Percentiles rank a stretch among this genome's conserved stretches.
Evolutionary conservation across 2,329 filamentous ascomycete genomes (phyloP).

Genomic region (Clarireedia paspali): DNA sequence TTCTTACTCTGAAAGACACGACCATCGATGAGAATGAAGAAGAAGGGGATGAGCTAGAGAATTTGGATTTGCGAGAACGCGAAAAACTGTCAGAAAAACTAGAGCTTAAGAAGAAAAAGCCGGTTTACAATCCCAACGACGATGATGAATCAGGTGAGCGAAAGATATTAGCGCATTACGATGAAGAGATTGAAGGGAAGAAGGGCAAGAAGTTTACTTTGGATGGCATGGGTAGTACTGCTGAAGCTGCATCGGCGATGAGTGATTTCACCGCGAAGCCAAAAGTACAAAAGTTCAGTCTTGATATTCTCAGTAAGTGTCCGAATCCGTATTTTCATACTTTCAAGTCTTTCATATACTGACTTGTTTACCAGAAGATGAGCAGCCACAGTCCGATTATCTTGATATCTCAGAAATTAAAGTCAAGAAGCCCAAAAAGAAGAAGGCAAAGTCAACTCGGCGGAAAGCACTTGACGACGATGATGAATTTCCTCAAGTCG

Average conservation of each 20-base stretch:
- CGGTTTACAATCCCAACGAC: slow-evolving; percentile 79
- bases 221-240: slow-evolving; percentile 65
- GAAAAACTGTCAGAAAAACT: slow-evolving; percentile 70
- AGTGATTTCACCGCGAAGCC: slow-evolving; percentile 45
- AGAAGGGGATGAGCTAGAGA: slow-evolving; percentile 85
- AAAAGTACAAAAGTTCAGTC: slow-evolving; percentile 63
- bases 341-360: slow-evolving; percentile 24
- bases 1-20: slow-evolving; percentile 89
- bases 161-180: slow-evolving; percentile 80
- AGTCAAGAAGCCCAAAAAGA: slow-evolving; percentile 90
- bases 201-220: slow-evolving; percentile 83
- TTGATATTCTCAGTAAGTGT: slow-evolving; percentile 59
- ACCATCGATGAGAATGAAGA: slow-evolving; percentile 79
- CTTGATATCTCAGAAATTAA: slow-evolving; percentile 81
- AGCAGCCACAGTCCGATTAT: slow-evolving; percentile 75
- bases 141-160: slow-evolving; percentile 57
- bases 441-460: slow-evolving; percentile 71
- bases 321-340: background rate
- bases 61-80: slow-evolving; percentile 60
- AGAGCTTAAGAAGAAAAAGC: slow-evolving; percentile 82
- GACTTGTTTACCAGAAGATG: slow-evolving; percentile 38
- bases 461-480: slow-evolving; percentile 61
- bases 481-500: slow-evolving; percentile 42
- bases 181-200: slow-evolving; percentile 89
- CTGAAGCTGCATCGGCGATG: slow-evolving; percentile 47